phyloP scores from a whole-genome alignment of 163 green algal genomes.

The Scenedesmus sp. region DNA sequence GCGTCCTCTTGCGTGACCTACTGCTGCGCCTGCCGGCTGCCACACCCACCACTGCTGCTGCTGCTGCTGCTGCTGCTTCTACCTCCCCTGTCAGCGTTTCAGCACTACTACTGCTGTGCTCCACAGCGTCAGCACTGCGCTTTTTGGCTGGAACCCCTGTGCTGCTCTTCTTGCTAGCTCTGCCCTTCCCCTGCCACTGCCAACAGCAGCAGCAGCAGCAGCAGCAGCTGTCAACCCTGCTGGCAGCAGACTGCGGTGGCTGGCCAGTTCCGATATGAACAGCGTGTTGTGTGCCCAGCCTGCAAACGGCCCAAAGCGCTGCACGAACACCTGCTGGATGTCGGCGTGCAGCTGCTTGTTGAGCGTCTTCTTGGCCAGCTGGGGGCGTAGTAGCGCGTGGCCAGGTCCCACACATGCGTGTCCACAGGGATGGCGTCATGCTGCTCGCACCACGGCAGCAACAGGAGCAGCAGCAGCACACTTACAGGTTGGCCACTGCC shows the following conservation, averaged over 20 bases:
- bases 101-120: neutral
- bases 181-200: constrained; percentile 4
- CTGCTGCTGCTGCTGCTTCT: neutral
- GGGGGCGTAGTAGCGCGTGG: constrained; percentile 83
- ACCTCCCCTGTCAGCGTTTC: neutral
- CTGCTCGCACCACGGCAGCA: neutral
- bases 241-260: constrained; percentile 61
- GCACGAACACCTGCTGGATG: constrained; percentile 71
- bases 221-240: neutral
- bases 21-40: neutral
- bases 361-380: constrained; percentile 81
- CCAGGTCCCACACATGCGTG: constrained; percentile 95
- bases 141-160: neutral
- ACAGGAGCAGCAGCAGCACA: neutral
- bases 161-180: constrained; percentile 28
- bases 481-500: too few species aligned
- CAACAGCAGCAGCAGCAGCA: too few species aligned
- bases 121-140: neutral
- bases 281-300: constrained; percentile 87
- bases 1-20: neutral
- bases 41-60: neutral
- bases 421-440: constrained; percentile 92
- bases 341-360: constrained; percentile 70
- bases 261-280: constrained; percentile 78
- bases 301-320: constrained; percentile 79